A percentile compares a stretch with the other conserved stretches of the same genome.
These are phyloP conservation scores for Lasiodiplodia gonubiensis DNA, from an alignment of 2,329 filamentous ascomycete genomes.

Conservation along the genomic window DNA sequence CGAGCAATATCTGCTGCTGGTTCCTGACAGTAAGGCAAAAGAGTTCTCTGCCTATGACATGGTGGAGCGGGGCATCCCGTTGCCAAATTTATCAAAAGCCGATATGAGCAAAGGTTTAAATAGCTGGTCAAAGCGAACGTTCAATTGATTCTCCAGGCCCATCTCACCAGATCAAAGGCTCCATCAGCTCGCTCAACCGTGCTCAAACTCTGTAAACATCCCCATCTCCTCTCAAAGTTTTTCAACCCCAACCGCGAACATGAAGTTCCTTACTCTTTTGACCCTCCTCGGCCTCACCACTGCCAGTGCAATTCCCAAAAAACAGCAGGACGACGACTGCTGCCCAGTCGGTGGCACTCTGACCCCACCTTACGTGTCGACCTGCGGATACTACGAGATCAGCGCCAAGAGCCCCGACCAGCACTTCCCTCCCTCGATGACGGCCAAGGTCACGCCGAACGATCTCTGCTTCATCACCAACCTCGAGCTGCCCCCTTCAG, in stretches of 20 bases:
- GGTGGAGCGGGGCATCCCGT: background rate
- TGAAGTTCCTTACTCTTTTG: slow-evolving; percentile 13
- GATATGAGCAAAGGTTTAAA: background rate
- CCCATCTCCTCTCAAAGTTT: background rate
- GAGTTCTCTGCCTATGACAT: background rate
- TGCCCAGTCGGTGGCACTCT: slow-evolving; percentile 31
- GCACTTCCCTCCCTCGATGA: slow-evolving; percentile 28
- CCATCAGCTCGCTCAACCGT: background rate
- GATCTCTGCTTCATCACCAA: slow-evolving; percentile 34
- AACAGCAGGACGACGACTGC: slow-evolving; percentile 28
- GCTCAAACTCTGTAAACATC: no score
- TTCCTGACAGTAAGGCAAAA: background rate
- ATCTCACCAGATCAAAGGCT: background rate
- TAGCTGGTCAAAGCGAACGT: background rate
- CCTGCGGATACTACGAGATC: slow-evolving; percentile 31
- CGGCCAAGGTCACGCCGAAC: slow-evolving; percentile 31
- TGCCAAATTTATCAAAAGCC: background rate
- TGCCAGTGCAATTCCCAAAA: slow-evolving; percentile 13
- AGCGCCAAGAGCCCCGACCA: slow-evolving; percentile 30
- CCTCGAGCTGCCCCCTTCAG: slow-evolving; percentile 30
- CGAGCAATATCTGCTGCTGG: background rate
- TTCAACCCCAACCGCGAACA: background rate
- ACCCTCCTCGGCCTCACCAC: slow-evolving; percentile 13
- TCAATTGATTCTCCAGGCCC: background rate
- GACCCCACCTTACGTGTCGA: slow-evolving; percentile 27